Evolutionary conservation across 352 stramenopile genomes (phyloP).

Genomic region (Phytophthora megakarya): DNA sequence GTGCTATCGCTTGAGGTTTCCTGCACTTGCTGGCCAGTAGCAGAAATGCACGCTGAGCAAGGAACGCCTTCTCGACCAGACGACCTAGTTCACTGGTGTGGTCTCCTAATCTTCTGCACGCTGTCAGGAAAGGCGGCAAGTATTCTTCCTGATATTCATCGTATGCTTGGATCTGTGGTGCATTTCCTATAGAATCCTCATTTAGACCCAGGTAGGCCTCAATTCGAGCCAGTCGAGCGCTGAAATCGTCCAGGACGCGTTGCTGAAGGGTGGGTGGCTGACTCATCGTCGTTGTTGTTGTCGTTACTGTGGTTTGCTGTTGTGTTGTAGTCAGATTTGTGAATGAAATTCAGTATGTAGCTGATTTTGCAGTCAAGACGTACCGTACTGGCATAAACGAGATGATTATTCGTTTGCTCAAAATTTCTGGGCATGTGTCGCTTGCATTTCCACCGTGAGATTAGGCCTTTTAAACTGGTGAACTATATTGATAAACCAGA

Average conservation of each 20-base stretch:
- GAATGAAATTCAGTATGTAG: not conserved
- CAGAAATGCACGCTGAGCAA: conserved; percentile 90
- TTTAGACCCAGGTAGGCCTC: conserved; percentile 77
- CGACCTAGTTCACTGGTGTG: conserved; percentile 83
- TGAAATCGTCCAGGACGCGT: conserved; percentile 79
- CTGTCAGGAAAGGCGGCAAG: conserved; percentile 84
- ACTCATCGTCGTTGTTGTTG: conserved; percentile 31
- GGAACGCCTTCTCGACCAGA: conserved; percentile 89
- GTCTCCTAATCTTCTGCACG: conserved; percentile 76
- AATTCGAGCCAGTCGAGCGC: conserved; percentile 75
- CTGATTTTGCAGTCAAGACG: not conserved
- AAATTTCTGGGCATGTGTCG: too few relatives aligned
- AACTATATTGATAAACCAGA: too few relatives aligned
- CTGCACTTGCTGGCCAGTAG: conserved; percentile 93
- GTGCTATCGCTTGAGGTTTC: conserved; percentile 81
- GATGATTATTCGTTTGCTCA: too few relatives aligned
- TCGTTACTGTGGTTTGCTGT: not conserved
- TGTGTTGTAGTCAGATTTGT: not conserved
- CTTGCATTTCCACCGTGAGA: too few relatives aligned
- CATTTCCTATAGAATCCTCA: conserved; percentile 41
- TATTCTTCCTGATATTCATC: conserved; percentile 87
- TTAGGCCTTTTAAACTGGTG: too few relatives aligned
- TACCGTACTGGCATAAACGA: not conserved
- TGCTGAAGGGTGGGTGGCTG: conserved; percentile 80
- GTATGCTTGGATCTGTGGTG: conserved; percentile 88